A percentile compares a stretch with the other conserved stretches of the same genome.
These are phyloP conservation scores for Vitis hybrid DNA, from an alignment of 177 flowering plant species.

Conservation along the genomic window DNA sequence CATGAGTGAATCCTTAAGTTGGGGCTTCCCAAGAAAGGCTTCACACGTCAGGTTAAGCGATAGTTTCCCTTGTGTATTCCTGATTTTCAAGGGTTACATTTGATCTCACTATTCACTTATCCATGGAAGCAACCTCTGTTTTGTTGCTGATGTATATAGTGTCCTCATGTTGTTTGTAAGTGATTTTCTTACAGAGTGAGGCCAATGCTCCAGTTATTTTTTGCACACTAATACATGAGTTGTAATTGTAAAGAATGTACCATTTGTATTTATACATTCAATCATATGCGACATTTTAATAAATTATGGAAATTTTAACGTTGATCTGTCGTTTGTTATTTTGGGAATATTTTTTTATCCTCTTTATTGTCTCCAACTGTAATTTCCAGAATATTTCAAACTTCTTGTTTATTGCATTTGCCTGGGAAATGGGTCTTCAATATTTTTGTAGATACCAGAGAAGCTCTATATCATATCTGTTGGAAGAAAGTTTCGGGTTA, in stretches of 20 bases:
- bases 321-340: too few species aligned
- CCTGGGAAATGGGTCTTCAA: too few species aligned
- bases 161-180: not conserved
- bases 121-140: not conserved
- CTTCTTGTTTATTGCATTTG: too few species aligned
- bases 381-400: too few species aligned
- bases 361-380: too few species aligned
- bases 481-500: too few species aligned
- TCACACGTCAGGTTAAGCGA: not conserved
- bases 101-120: slow-evolving; percentile 1
- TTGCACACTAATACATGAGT: not conserved
- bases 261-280: not conserved
- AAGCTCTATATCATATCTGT: too few species aligned
- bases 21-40: not conserved
- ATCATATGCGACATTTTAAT: too few species aligned
- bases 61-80: not conserved
- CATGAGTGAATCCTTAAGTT: not conserved
- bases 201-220: not conserved
- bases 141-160: not conserved
- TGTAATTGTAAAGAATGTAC: not conserved
- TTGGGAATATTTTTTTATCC: too few species aligned
- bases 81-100: not conserved
- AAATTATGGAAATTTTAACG: too few species aligned
- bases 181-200: not conserved
- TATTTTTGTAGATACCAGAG: too few species aligned